Evolutionary conservation across 169 alveolate species (phyloP).

Genomic region (Plasmodium knowlesi): DNA sequence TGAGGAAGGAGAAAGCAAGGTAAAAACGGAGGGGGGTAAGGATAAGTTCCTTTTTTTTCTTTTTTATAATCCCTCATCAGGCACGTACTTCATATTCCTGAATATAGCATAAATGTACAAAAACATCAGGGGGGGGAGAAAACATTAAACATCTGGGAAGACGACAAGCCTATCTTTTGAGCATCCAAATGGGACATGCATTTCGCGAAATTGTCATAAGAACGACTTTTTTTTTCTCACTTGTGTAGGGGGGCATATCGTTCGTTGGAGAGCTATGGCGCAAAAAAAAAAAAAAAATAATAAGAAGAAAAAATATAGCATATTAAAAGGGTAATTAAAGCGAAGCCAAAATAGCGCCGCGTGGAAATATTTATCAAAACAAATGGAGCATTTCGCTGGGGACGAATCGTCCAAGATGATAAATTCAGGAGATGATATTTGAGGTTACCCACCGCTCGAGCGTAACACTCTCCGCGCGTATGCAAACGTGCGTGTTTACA

Average conservation of each 20-base stretch:
- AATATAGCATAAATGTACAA: neutral
- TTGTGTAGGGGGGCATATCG: neutral
- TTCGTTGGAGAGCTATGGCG: neutral
- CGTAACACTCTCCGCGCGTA: neutral
- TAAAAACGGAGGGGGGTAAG: neutral
- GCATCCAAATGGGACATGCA: neutral
- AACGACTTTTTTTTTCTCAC: neutral
- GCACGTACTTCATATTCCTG: neutral
- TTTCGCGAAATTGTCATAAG: neutral
- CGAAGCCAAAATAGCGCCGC: neutral
- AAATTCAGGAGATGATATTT: neutral
- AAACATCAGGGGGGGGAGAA: neutral
- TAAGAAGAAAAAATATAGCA: constrained; percentile 13
- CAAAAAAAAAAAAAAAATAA: neutral
- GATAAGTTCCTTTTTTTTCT: neutral
- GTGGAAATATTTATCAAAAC: neutral
- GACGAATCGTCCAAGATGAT: neutral
- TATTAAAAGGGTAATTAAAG: neutral
- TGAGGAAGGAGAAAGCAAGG: neutral
- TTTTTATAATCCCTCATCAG: neutral
- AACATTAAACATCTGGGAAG: neutral
- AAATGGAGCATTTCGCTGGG: neutral
- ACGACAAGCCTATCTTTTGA: neutral
- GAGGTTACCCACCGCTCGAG: neutral
- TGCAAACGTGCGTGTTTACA: neutral